Evolutionary conservation across 2,329 filamentous ascomycete species (phyloP), one percentile per base, ranked within the genome.

Genomic region (Coniochaeta sp.): DNA sequence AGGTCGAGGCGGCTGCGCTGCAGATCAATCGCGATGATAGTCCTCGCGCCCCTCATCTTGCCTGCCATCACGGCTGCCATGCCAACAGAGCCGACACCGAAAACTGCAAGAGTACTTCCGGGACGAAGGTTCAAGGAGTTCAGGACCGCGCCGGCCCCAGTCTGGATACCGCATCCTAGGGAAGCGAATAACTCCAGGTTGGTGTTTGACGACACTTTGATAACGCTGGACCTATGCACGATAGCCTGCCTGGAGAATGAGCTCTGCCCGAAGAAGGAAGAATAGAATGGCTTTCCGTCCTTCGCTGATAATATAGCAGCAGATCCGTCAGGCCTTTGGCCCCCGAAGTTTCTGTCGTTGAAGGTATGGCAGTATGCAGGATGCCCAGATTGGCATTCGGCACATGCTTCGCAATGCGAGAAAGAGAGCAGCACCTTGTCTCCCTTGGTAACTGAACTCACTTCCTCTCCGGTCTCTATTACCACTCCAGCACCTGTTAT

Each of bases 401-500:
- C n/a, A 62, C 67, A 68, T n/a, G 62, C 28, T 40, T 64, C 67
- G 63, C 73, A 75, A 64, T 72, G 69, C 5, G 71, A 69, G 60
- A 73, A 75, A 16, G 72, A 73, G 14, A 75, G 80, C n/a, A 84
- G 80, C 28, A 84, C 79, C 55, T 81, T 79, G 67, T 84, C 81
- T 7, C 81, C 80, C 3, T 81, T 69, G 24, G 78, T 74, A 16
- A 83, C 74, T 58, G 79, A 74, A 5, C 77, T 75, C 12, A 73
- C 76, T 60, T 75, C 72, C 58, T 79, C 77, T 11, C 81, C 81
- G 5, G 47, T 43, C n/a, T 59, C 31, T 36, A 67, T 28, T 54
- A 67, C 66, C 16, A 62, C 34, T 59, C 67, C 67, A 8, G 65
- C 65, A 57, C 66, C 66, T 67, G 22, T 19, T 24, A 36, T 36